These are phyloP conservation scores for Calycina herbarum DNA, from an alignment of 2,329 filamentous ascomycete genomes.

Conservation along the genomic window DNA sequence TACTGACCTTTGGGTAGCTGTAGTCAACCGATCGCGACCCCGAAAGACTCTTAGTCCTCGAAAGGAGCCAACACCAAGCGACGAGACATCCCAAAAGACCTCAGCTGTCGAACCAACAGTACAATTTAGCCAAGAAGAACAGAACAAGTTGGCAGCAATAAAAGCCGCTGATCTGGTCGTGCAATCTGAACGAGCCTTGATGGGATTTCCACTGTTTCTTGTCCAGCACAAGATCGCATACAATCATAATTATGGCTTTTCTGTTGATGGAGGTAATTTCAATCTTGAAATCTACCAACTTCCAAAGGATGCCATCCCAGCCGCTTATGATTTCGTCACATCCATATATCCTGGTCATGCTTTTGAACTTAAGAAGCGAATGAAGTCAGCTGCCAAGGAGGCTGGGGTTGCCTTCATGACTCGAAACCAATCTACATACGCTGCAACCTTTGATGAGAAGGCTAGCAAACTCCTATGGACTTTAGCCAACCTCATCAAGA, in stretches of 20 bases:
- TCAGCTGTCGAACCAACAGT: not conserved
- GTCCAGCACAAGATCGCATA: not conserved
- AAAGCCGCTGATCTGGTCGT: not conserved
- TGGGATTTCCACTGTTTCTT: not conserved
- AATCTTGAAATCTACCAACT: not conserved
- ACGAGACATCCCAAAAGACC: not conserved
- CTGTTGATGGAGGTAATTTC: not conserved
- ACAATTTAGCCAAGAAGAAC: not conserved
- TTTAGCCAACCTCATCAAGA: not conserved
- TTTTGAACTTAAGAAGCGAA: not conserved
- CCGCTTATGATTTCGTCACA: not conserved
- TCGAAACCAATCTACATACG: not conserved
- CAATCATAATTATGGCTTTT: not conserved
- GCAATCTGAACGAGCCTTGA: not conserved
- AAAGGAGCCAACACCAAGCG: not conserved
- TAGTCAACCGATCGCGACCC: too few species aligned
- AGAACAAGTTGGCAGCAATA: not conserved
- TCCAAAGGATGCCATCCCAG: not conserved
- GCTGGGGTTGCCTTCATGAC: not conserved
- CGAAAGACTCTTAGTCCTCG: too few species aligned
- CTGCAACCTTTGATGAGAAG: not conserved
- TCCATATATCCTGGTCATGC: not conserved
- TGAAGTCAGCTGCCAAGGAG: not conserved
- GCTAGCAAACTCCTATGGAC: not conserved
- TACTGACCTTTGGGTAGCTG: too few species aligned